These are phyloP conservation scores for Triglochin maritima DNA, from an alignment of 106 monocot genomes.

Conservation along the genomic window DNA sequence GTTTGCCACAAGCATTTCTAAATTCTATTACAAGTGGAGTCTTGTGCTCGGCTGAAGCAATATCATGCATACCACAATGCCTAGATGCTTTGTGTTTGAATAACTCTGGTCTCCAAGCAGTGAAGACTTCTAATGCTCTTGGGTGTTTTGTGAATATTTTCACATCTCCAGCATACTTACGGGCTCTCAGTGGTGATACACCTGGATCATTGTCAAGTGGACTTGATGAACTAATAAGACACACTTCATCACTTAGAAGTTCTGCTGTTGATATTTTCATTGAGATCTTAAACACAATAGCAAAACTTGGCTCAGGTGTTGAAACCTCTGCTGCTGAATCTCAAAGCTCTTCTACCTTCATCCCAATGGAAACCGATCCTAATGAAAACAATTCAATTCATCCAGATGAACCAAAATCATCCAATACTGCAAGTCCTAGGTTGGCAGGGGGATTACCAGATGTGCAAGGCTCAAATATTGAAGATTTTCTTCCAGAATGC, in stretches of 20 bases:
- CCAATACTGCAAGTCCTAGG: slow-evolving; percentile 19
- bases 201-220: slow-evolving; percentile 43
- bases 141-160: slow-evolving; percentile 73
- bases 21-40: slow-evolving; percentile 46
- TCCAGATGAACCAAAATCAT: slow-evolving; percentile 9
- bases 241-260: slow-evolving; percentile 45
- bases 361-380: slow-evolving; percentile 48
- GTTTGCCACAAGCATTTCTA: slow-evolving; percentile 55
- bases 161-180: slow-evolving; percentile 51
- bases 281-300: slow-evolving; percentile 48
- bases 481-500: slow-evolving; percentile 54
- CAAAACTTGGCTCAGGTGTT: slow-evolving; percentile 32
- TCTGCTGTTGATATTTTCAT: slow-evolving; percentile 66
- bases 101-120: slow-evolving; percentile 50
- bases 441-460: slow-evolving; percentile 30
- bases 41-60: slow-evolving; percentile 50
- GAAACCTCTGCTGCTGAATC: slow-evolving; percentile 21
- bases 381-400: slow-evolving; percentile 18
- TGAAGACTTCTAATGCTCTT: slow-evolving; percentile 50
- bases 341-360: slow-evolving; percentile 7
- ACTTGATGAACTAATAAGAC: slow-evolving; percentile 64
- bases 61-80: slow-evolving; percentile 57
- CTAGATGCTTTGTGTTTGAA: slow-evolving; percentile 69
- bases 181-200: slow-evolving; percentile 40
- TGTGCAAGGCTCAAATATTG: slow-evolving; percentile 16